Percentiles rank a stretch among this genome's conserved stretches.
Conservation (phyloP, 1,139 yeast genomes). For the Arxiozyma bovina region DNA sequence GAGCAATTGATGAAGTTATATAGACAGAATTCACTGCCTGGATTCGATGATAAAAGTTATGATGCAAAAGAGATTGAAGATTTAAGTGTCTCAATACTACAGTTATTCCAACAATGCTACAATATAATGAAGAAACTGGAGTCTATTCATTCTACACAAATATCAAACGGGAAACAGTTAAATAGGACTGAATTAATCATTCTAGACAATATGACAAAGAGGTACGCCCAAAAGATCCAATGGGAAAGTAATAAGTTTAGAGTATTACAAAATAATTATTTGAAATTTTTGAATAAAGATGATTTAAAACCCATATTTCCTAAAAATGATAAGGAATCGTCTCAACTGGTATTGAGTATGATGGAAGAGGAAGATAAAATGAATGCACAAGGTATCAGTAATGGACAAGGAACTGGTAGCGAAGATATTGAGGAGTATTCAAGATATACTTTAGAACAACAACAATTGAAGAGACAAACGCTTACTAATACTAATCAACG, state of each 20-base stretch:
- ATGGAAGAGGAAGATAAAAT: slow-evolving; percentile 38
- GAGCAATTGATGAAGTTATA: slow-evolving; percentile 54
- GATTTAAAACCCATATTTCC: slow-evolving; percentile 41
- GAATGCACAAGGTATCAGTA: slow-evolving; percentile 1
- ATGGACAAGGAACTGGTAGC: not conserved
- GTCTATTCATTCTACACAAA: slow-evolving; percentile 34
- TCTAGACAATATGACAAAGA: slow-evolving; percentile 72
- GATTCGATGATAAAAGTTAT: slow-evolving; percentile 65
- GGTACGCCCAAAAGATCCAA: slow-evolving; percentile 79
- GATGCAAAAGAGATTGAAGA: slow-evolving; percentile 72
- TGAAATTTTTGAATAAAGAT: slow-evolving; percentile 63
- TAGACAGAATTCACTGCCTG: slow-evolving; percentile 76
- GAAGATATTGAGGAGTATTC: slow-evolving; percentile 38
- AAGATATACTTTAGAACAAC: slow-evolving; percentile 37
- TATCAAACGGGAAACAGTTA: slow-evolving; percentile 22
- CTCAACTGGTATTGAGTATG: slow-evolving; percentile 18
- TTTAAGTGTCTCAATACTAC: slow-evolving; percentile 63
- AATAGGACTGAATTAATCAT: slow-evolving; percentile 50
- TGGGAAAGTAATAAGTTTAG: slow-evolving; percentile 68
- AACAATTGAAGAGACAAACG: slow-evolving; percentile 31
- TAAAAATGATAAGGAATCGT: slow-evolving; percentile 18
- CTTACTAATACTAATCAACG: slow-evolving; percentile 33
- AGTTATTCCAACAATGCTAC: slow-evolving; percentile 68
- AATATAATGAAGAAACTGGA: slow-evolving; percentile 63
- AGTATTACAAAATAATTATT: slow-evolving; percentile 79